phyloP scores from a whole-genome alignment of 164 flowering plant species.

The Magnolia officinalis region DNA sequence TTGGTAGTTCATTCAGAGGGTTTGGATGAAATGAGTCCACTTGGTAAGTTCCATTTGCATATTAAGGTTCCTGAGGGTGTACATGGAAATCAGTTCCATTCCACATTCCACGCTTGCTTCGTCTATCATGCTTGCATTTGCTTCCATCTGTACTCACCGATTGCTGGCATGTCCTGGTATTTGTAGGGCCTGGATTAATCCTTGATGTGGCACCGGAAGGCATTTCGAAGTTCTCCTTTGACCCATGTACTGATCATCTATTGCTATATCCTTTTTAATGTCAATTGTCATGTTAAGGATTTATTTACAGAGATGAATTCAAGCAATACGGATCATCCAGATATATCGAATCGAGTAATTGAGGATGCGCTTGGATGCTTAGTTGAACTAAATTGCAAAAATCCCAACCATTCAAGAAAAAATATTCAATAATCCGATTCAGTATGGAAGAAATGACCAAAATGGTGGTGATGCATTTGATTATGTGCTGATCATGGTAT shows the following conservation, averaged over 20 bases:
- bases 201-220: constrained; percentile 75
- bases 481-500: too few species aligned
- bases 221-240: constrained; percentile 69
- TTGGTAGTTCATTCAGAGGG: constrained; percentile 92
- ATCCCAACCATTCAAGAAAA: neutral
- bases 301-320: neutral
- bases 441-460: neutral
- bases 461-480: too few species aligned
- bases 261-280: constrained; percentile 1
- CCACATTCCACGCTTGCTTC: neutral
- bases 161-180: constrained; percentile 3
- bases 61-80: neutral
- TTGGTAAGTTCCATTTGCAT: constrained; percentile 40
- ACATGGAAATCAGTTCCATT: neutral
- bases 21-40: constrained; percentile 92
- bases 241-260: constrained; percentile 56
- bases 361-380: neutral
- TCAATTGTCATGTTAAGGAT: neutral
- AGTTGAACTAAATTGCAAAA: neutral
- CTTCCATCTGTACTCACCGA: neutral
- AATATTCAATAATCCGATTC: neutral
- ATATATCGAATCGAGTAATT: neutral
- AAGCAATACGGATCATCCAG: too few species aligned
- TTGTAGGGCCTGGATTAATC: constrained; percentile 72
- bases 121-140: neutral